Percentiles rank a stretch among this genome's conserved stretches.
Evolutionary conservation across 306 rosid species (phyloP).

Genomic region (Trichosanthes truncata): DNA sequence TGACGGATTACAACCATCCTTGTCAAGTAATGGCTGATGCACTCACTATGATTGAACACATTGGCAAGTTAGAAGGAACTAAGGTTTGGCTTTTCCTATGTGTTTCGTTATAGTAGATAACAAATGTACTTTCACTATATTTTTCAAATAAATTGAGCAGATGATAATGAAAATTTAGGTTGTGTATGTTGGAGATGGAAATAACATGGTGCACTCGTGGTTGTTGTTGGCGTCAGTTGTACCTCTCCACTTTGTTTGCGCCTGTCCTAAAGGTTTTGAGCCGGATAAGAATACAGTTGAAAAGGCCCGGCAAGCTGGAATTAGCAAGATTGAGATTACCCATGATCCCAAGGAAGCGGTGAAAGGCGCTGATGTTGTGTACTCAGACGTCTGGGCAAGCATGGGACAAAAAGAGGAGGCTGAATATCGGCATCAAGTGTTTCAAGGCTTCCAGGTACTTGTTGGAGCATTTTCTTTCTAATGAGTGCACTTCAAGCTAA

Average conservation of each 20-base stretch:
- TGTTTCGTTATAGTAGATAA: background rate
- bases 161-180: conserved; percentile 38
- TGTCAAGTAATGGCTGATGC: conserved; percentile 99
- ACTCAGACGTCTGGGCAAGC: conserved; percentile 97
- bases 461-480: background rate
- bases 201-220: conserved; percentile 98
- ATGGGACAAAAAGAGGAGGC: conserved; percentile 99
- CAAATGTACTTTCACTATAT: background rate
- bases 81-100: conserved; percentile 44
- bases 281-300: conserved; percentile 74
- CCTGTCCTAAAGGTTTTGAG: conserved; percentile 89
- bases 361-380: conserved; percentile 80
- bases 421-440: conserved; percentile 57
- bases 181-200: conserved; percentile 96
- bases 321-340: conserved; percentile 89
- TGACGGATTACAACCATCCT: conserved; percentile 97
- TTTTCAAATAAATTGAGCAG: background rate
- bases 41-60: conserved; percentile 77
- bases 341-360: conserved; percentile 91
- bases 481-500: background rate
- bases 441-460: conserved; percentile 82
- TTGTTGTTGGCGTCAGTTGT: conserved; percentile 76
- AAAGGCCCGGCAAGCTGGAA: conserved; percentile 70
- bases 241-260: conserved; percentile 89
- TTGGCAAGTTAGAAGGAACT: conserved; percentile 80